Evolutionary conservation across 805 yeast genomes (phyloP).

Genomic region (Candida boleticola): DNA sequence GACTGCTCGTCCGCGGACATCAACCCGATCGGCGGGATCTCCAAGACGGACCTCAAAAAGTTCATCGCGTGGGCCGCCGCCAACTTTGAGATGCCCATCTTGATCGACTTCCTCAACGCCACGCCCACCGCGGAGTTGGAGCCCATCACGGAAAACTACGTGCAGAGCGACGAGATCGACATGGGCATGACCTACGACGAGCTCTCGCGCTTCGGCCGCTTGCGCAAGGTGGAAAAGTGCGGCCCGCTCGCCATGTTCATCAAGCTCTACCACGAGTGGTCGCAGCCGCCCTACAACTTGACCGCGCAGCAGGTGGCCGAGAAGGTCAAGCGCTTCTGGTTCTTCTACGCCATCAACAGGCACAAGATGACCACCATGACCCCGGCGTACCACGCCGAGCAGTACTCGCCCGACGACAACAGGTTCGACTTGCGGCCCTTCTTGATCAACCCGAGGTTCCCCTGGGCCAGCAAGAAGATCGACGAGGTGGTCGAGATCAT

Average conservation of each 20-base stretch:
- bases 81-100: conserved; percentile 71
- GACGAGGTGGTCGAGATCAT: conserved; percentile 68
- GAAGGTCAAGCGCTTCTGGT: conserved; percentile 90
- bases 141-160: conserved; percentile 88
- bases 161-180: conserved; percentile 94
- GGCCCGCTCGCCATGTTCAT: conserved; percentile 96
- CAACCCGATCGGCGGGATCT: conserved; percentile 98
- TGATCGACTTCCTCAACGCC: conserved; percentile 78
- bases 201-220: conserved; percentile 81
- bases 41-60: conserved; percentile 85
- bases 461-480: conserved; percentile 87
- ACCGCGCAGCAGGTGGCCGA: conserved; percentile 84
- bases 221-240: conserved; percentile 89
- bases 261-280: conserved; percentile 89
- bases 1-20: conserved; percentile 97
- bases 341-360: conserved; percentile 90
- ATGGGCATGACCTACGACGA: conserved; percentile 99
- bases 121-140: conserved; percentile 98
- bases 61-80: conserved; percentile 79
- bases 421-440: conserved; percentile 96
- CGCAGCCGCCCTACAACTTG: conserved; percentile 59
- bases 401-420: conserved; percentile 97
- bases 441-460: conserved; percentile 82
- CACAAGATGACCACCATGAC: conserved; percentile 98
- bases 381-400: conserved; percentile 97